Percentiles rank a stretch among this genome's conserved stretches.
These are phyloP conservation scores for Karstenula rhodostoma DNA, from an alignment of 2,329 filamentous ascomycete genomes.

Conservation along the genomic window DNA sequence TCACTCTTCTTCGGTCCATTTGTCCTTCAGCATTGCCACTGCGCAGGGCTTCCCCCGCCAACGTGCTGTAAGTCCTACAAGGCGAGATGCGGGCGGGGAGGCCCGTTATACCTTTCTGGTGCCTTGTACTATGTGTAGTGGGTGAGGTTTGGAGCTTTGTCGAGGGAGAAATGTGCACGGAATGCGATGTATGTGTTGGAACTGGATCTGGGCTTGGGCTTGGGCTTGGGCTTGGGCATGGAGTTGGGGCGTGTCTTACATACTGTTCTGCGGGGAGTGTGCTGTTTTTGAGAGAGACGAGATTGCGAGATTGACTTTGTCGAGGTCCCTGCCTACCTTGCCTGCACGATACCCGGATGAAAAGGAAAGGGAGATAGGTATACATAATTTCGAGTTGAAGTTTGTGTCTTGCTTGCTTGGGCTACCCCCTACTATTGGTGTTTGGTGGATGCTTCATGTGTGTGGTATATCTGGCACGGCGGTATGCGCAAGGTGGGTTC, in stretches of 20 bases:
- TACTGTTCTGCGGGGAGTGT: too few relatives aligned
- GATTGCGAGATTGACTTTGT: too few relatives aligned
- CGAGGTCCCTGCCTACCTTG: conserved; percentile 4
- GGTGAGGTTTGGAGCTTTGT: background rate
- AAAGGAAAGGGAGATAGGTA: background rate
- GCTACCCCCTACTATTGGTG: too few relatives aligned
- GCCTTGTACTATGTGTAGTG: background rate
- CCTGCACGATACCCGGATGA: conserved; percentile 33
- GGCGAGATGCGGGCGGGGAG: background rate
- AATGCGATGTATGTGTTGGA: background rate
- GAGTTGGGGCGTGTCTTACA: too few relatives aligned
- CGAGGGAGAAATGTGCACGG: background rate
- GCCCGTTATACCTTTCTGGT: background rate
- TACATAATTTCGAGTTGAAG: background rate
- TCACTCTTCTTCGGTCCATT: too few relatives aligned
- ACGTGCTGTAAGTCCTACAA: background rate
- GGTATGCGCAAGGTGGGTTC: too few relatives aligned
- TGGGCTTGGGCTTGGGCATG: background rate
- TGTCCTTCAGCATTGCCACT: background rate
- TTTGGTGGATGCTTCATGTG: too few relatives aligned
- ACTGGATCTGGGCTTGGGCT: background rate
- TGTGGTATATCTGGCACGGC: too few relatives aligned
- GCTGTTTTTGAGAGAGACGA: background rate
- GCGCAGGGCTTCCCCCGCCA: background rate
- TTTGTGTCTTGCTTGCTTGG: background rate